phyloP scores from a whole-genome alignment of 805 yeast genomes.

The Jamesozyma gamospora region DNA sequence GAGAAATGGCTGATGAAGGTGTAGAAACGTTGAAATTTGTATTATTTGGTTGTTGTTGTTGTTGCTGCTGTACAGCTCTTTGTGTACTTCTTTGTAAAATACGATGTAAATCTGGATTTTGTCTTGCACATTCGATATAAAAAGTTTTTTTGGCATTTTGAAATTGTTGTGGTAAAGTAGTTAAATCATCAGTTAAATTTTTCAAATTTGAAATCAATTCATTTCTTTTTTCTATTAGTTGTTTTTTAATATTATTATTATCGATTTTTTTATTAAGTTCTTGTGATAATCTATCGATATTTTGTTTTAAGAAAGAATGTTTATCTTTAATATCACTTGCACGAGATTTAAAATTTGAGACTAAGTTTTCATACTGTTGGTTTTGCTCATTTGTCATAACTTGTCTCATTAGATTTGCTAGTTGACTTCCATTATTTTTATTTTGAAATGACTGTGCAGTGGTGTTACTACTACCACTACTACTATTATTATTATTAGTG shows the following conservation, averaged over 20 bases:
- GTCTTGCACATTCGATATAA: conserved; percentile 28
- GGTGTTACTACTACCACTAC: conserved; percentile 2
- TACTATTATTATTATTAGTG: background rate
- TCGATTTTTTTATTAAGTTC: conserved; percentile 22
- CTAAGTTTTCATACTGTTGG: conserved; percentile 22
- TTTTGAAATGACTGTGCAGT: conserved; percentile 7
- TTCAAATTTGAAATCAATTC: conserved; percentile 21
- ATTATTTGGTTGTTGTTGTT: conserved; percentile 6
- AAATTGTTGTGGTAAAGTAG: conserved; percentile 20
- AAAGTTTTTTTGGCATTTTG: conserved; percentile 25
- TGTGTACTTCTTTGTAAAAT: conserved; percentile 23
- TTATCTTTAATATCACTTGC: conserved; percentile 26
- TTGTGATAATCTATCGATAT: conserved; percentile 23
- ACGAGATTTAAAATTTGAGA: conserved; percentile 21
- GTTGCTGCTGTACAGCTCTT: conserved; percentile 17
- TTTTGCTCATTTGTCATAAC: conserved; percentile 25
- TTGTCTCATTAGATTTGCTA: conserved; percentile 23
- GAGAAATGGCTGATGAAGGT: background rate
- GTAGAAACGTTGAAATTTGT: background rate
- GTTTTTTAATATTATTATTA: conserved; percentile 16
- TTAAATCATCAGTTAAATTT: conserved; percentile 19
- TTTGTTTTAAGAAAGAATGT: conserved; percentile 22
- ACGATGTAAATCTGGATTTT: conserved; percentile 25
- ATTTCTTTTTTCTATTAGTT: conserved; percentile 19
- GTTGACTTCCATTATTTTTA: conserved; percentile 9